Conservation (phyloP, 1,139 yeast genomes). For the Geotrichum carabidarum region DNA sequence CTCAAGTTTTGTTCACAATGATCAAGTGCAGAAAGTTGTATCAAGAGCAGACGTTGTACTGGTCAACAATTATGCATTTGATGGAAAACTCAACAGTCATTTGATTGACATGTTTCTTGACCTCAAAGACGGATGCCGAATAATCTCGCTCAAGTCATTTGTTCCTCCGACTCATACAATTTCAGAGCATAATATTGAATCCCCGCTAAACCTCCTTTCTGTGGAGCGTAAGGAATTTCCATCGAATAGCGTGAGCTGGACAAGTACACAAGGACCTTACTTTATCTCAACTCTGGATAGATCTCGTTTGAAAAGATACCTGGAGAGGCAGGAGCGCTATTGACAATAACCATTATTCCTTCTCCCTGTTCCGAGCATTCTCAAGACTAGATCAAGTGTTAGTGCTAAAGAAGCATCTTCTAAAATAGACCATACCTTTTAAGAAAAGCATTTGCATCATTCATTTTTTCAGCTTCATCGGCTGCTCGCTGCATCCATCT, state of each 20-base stretch:
- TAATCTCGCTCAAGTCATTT: slow-evolving; percentile 72
- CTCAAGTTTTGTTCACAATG: slow-evolving; percentile 64
- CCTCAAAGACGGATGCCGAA: slow-evolving; percentile 67
- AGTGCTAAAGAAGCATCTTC: neutral
- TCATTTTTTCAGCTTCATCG: slow-evolving; percentile 55
- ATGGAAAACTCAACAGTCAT: slow-evolving; percentile 60
- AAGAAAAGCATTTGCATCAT: slow-evolving; percentile 49
- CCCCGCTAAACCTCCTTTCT: slow-evolving; percentile 54
- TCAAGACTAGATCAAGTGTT: slow-evolving; percentile 9
- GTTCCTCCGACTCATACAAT: slow-evolving; percentile 52
- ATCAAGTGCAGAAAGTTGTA: slow-evolving; percentile 49
- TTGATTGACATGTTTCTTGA: slow-evolving; percentile 63
- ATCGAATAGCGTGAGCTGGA: slow-evolving; percentile 81
- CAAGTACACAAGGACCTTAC: slow-evolving; percentile 76
- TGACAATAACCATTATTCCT: neutral
- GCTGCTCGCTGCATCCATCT: slow-evolving; percentile 59
- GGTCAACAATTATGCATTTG: slow-evolving; percentile 79
- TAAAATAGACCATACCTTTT: slow-evolving; percentile 28
- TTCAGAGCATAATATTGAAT: slow-evolving; percentile 49
- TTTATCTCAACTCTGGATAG: slow-evolving; percentile 67
- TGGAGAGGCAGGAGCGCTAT: slow-evolving; percentile 8
- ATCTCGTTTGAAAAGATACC: slow-evolving; percentile 24
- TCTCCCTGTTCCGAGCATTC: slow-evolving; percentile 1
- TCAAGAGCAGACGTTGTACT: slow-evolving; percentile 65
- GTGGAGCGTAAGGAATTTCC: slow-evolving; percentile 65